Conservation (phyloP, 108 stramenopile species). For the Aurantiochytrium sp. region DNA sequence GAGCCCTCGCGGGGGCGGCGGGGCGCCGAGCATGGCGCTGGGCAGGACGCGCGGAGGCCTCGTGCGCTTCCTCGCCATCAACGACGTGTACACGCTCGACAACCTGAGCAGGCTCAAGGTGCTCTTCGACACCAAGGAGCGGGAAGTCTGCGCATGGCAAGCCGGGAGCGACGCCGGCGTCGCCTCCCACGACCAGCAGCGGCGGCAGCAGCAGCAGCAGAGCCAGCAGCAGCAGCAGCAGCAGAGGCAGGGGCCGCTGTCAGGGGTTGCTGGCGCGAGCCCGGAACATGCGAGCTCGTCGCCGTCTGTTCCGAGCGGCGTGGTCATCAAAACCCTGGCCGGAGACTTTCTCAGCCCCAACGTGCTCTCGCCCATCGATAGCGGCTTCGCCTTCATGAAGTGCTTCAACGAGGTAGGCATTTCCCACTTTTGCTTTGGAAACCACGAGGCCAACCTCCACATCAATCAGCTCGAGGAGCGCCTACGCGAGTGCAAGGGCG, state of each 20-base stretch:
- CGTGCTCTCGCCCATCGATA: conserved; percentile 57
- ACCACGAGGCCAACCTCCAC: conserved; percentile 65
- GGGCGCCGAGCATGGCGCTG: background rate
- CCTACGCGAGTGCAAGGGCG: background rate
- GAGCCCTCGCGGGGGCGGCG: background rate
- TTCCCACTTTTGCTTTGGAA: conserved; percentile 63
- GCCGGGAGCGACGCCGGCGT: too few relatives aligned
- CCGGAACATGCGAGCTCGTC: too few relatives aligned
- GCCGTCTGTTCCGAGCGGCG: too few relatives aligned
- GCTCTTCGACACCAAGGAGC: conserved; percentile 28
- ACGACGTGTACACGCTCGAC: conserved; percentile 49
- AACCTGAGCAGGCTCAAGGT: conserved; percentile 43
- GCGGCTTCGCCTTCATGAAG: conserved; percentile 55
- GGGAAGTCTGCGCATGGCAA: background rate
- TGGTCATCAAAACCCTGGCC: conserved; percentile 48
- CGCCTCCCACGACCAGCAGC: too few relatives aligned
- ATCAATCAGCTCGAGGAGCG: conserved; percentile 19
- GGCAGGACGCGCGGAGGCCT: background rate
- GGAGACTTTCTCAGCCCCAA: conserved; percentile 66
- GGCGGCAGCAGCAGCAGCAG: background rate
- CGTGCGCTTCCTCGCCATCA: conserved; percentile 43
- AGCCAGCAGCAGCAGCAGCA: background rate
- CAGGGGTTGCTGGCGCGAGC: too few relatives aligned
- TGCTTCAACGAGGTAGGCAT: conserved; percentile 52
- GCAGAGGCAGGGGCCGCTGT: background rate